phyloP scores from a whole-genome alignment of 192 early-diverging fungal species.

The Podila horticola region DNA sequence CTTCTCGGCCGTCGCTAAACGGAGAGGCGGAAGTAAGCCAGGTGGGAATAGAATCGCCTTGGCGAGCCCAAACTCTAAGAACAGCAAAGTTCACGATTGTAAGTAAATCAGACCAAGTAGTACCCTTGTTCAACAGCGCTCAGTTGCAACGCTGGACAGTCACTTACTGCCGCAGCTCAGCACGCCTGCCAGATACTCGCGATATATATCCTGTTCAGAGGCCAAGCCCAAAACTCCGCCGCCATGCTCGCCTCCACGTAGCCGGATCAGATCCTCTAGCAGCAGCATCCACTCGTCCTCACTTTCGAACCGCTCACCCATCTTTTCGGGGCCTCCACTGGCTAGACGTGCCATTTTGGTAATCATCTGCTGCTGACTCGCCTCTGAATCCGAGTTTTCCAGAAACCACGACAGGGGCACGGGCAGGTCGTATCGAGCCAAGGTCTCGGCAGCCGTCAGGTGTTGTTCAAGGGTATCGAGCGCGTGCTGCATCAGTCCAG shows the following conservation, averaged over 20 bases:
- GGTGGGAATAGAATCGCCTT: conserved; percentile 61
- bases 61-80: conserved; percentile 65
- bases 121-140: neutral
- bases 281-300: conserved; percentile 76
- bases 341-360: conserved; percentile 64
- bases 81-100: neutral
- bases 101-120: neutral
- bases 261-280: conserved; percentile 68
- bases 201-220: conserved; percentile 66
- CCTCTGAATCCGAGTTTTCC: conserved; percentile 56
- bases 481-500: conserved; percentile 52
- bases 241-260: conserved; percentile 57
- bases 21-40: conserved; percentile 46
- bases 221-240: conserved; percentile 65
- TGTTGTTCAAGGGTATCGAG: conserved; percentile 69
- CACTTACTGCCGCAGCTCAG: conserved; percentile 70
- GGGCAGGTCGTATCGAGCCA: conserved; percentile 66
- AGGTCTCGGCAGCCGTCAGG: conserved; percentile 67
- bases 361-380: conserved; percentile 68
- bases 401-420: conserved; percentile 71
- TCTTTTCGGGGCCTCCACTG: conserved; percentile 58
- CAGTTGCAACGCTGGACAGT: neutral
- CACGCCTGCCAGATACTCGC: conserved; percentile 66
- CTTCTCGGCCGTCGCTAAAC: conserved; percentile 61
- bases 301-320: conserved; percentile 62